These are phyloP conservation scores for Purpureocillium takamizusanense DNA, from an alignment of 2,329 filamentous ascomycete species.

Conservation along the genomic window DNA sequence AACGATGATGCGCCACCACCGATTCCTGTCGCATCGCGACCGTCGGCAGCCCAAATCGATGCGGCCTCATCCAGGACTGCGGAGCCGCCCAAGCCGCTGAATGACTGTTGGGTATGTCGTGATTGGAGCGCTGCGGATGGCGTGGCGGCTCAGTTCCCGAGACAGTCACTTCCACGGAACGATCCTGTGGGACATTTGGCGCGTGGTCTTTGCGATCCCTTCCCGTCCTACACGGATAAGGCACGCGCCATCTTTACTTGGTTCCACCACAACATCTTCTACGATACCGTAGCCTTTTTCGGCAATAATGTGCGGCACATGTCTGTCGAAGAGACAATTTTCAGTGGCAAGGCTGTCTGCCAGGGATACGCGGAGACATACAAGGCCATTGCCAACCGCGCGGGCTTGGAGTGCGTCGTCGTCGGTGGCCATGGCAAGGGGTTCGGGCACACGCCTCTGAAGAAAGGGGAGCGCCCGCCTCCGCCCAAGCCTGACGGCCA, in stretches of 20 bases:
- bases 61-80: conserved; percentile 26
- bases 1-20: conserved; percentile 37
- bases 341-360: conserved; percentile 76
- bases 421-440: conserved; percentile 81
- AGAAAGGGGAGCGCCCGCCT: conserved; percentile 57
- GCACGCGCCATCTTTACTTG: conserved; percentile 89
- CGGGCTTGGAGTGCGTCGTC: conserved; percentile 69
- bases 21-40: conserved; percentile 42
- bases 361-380: conserved; percentile 85
- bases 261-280: conserved; percentile 88
- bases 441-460: conserved; percentile 57
- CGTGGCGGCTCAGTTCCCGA: conserved; percentile 70
- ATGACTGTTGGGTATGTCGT: conserved; percentile 68
- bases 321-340: conserved; percentile 64
- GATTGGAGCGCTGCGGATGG: conserved; percentile 78
- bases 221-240: conserved; percentile 79
- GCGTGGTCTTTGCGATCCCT: conserved; percentile 66
- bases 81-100: conserved; percentile 14
- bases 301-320: conserved; percentile 56
- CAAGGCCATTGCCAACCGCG: conserved; percentile 65
- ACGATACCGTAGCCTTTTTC: conserved; percentile 76
- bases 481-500: conserved; percentile 55
- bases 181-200: conserved; percentile 68
- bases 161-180: conserved; percentile 55
- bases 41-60: conserved; percentile 41